phyloP scores from a whole-genome alignment of 2,329 filamentous ascomycete species.

The Aspergillus flavus region DNA sequence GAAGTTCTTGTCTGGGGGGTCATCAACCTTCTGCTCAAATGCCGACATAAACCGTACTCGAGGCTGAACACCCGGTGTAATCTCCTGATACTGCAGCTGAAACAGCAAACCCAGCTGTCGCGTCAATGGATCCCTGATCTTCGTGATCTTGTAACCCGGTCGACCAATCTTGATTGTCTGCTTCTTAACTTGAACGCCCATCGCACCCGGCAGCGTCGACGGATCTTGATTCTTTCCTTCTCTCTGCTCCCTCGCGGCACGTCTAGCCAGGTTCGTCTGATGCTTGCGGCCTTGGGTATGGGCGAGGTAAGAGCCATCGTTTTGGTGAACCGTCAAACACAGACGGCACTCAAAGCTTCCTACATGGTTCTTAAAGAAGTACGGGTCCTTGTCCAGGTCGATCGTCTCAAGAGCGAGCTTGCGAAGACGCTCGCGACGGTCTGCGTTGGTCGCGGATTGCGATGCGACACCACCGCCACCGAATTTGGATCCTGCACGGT shows the following conservation, averaged over 20 bases:
- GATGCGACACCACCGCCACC: constrained; percentile 96
- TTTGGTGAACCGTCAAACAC: constrained; percentile 96
- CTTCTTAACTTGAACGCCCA: constrained; percentile 75
- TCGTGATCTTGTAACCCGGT: constrained; percentile 97
- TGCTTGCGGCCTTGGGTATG: constrained; percentile 99
- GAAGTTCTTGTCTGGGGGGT: constrained; percentile 85
- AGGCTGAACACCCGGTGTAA: constrained; percentile 72
- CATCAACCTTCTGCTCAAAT: constrained; percentile 92
- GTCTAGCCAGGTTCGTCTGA: constrained; percentile 94
- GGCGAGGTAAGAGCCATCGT: constrained; percentile 97
- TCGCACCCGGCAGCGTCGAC: constrained; percentile 70
- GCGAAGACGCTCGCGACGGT: constrained; percentile 93
- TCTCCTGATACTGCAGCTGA: constrained; percentile 93
- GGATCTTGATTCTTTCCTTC: constrained; percentile 71
- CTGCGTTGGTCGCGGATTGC: constrained; percentile 88
- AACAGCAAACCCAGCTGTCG: constrained; percentile 90
- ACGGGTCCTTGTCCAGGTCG: constrained; percentile 98
- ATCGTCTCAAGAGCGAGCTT: constrained; percentile 98
- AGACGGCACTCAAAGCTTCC: constrained; percentile 97
- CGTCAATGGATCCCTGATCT: constrained; percentile 85
- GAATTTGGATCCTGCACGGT: constrained; percentile 95
- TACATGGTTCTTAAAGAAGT: constrained; percentile 99
- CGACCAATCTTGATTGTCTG: constrained; percentile 94
- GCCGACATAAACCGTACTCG: constrained; percentile 97
- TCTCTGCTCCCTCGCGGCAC: constrained; percentile 92